These are phyloP conservation scores for Gastrodia elata DNA, from an alignment of 106 monocot genomes.

Conservation along the genomic window DNA sequence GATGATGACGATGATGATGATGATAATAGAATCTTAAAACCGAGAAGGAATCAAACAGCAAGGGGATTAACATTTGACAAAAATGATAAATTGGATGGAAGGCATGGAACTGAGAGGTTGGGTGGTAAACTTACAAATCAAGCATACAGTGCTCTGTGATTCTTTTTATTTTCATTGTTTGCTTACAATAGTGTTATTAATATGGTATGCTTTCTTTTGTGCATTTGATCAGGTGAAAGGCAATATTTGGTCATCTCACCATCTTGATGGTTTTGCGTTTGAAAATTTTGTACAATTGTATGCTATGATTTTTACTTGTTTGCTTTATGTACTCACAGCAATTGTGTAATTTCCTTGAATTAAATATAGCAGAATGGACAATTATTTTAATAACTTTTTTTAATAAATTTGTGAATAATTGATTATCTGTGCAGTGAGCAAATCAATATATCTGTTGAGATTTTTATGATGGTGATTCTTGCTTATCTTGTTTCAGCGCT, in stretches of 20 bases:
- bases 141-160: constrained; percentile 3
- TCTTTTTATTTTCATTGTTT: constrained; percentile 3
- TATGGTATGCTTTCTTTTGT: neutral
- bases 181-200: neutral
- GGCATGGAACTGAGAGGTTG: constrained; percentile 1
- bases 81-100: constrained; percentile 6
- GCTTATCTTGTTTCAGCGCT: neutral
- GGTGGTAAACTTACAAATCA: constrained; percentile 7
- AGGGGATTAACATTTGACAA: constrained; percentile 7
- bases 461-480: too few species aligned
- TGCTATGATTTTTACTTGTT: neutral
- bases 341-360: neutral
- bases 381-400: neutral
- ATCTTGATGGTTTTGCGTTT: neutral
- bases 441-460: too few species aligned
- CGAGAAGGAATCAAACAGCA: constrained; percentile 20
- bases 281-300: neutral
- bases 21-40: neutral
- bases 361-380: neutral
- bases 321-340: neutral
- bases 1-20: constrained; percentile 6
- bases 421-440: neutral
- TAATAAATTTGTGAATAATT: neutral
- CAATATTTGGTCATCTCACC: too few species aligned
- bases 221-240: neutral